Conservation (phyloP, 805 yeast genomes). For the Ogataea corticis region DNA sequence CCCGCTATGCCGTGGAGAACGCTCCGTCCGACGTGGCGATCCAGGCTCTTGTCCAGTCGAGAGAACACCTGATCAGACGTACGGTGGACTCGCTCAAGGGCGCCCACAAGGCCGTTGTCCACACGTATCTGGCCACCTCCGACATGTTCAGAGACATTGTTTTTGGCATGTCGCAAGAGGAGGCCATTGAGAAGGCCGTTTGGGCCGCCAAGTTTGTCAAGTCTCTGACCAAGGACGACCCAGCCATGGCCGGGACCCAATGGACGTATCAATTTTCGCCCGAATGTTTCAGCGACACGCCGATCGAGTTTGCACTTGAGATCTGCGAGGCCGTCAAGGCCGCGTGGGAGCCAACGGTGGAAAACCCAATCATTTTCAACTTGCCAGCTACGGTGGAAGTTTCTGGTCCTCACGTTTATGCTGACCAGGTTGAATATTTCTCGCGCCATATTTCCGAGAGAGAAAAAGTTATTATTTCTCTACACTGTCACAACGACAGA, state of each 20-base stretch:
- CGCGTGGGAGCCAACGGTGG: slow-evolving; percentile 78
- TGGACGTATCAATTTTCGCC: slow-evolving; percentile 81
- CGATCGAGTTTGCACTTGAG: slow-evolving; percentile 69
- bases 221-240: slow-evolving; percentile 74
- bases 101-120: slow-evolving; percentile 71
- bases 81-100: slow-evolving; percentile 74
- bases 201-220: slow-evolving; percentile 68
- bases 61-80: slow-evolving; percentile 71
- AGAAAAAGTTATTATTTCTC: slow-evolving; percentile 67
- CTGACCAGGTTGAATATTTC: slow-evolving; percentile 79
- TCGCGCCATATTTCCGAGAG: slow-evolving; percentile 66
- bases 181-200: slow-evolving; percentile 67
- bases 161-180: slow-evolving; percentile 68
- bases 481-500: slow-evolving; percentile 78
- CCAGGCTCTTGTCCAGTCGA: slow-evolving; percentile 75
- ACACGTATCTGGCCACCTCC: slow-evolving; percentile 74
- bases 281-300: slow-evolving; percentile 75
- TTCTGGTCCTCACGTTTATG: slow-evolving; percentile 72
- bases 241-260: slow-evolving; percentile 56
- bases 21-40: slow-evolving; percentile 75
- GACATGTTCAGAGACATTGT: slow-evolving; percentile 76
- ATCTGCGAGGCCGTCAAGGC: slow-evolving; percentile 78
- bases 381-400: slow-evolving; percentile 83
- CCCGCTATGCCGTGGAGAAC: slow-evolving; percentile 74
- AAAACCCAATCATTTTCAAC: slow-evolving; percentile 73